These are phyloP conservation scores for Pholiota conissans DNA, from an alignment of 768 basidiomycete species.

Conservation along the genomic window DNA sequence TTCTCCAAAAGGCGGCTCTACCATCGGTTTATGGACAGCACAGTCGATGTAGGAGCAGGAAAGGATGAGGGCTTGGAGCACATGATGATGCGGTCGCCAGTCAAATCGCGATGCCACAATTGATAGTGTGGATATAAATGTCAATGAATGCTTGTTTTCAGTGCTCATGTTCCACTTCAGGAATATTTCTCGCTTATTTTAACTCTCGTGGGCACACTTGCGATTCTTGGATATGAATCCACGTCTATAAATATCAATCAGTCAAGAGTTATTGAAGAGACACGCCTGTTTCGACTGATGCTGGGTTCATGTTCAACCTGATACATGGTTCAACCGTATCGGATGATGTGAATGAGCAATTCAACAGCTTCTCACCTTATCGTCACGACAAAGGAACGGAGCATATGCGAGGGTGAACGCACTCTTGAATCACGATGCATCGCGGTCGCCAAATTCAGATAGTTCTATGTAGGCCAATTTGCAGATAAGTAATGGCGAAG, in stretches of 20 bases:
- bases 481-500: too few relatives aligned
- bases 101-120: neutral
- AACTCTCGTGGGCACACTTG: neutral
- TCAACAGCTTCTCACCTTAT: too few relatives aligned
- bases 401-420: too few relatives aligned
- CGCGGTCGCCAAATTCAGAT: too few relatives aligned
- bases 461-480: too few relatives aligned
- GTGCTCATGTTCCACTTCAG: neutral
- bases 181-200: neutral
- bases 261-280: neutral
- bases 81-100: neutral
- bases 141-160: neutral
- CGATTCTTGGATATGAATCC: neutral
- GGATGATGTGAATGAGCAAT: too few relatives aligned
- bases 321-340: neutral
- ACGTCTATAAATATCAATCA: neutral
- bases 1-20: neutral
- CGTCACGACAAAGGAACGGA: too few relatives aligned
- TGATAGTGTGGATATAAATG: neutral
- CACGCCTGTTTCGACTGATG: neutral
- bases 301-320: neutral
- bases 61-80: too few relatives aligned
- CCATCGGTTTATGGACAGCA: neutral
- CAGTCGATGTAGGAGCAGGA: neutral
- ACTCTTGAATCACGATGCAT: too few relatives aligned